These are phyloP conservation scores for Candida ipomoeae DNA, from an alignment of 805 yeast genomes.

Conservation along the genomic window DNA sequence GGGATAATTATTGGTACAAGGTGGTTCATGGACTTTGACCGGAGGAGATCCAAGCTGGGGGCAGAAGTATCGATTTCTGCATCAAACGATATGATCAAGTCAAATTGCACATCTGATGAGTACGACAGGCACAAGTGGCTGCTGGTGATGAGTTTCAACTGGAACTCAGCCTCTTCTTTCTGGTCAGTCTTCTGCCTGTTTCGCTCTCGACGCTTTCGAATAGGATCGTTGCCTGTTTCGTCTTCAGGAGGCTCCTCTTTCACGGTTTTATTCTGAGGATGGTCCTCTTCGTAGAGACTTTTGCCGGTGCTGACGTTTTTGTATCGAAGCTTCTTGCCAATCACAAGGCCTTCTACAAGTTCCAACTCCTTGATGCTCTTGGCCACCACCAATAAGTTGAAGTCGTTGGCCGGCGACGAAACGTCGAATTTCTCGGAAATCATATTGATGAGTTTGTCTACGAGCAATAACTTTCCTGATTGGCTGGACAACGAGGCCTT, in stretches of 20 bases:
- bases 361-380: conserved; percentile 67
- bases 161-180: conserved; percentile 7
- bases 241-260: conserved; percentile 12
- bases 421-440: conserved; percentile 21
- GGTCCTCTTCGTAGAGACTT: conserved; percentile 44
- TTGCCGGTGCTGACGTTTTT: conserved; percentile 60
- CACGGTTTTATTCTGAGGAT: neutral
- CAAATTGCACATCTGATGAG: conserved; percentile 16
- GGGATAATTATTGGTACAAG: conserved; percentile 35
- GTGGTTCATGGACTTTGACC: conserved; percentile 15
- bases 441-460: conserved; percentile 46
- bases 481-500: conserved; percentile 49
- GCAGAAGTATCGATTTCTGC: conserved; percentile 26
- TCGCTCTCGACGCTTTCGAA: conserved; percentile 5
- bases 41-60: conserved; percentile 35
- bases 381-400: conserved; percentile 46
- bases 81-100: conserved; percentile 37
- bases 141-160: conserved; percentile 15
- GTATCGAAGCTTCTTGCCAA: conserved; percentile 68
- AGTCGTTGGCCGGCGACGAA: conserved; percentile 5
- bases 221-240: conserved; percentile 8
- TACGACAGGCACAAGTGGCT: conserved; percentile 14
- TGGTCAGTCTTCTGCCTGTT: neutral
- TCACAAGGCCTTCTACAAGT: conserved; percentile 67
- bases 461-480: conserved; percentile 56